Base-by-base conservation (phyloP, 768 basidiomycete genomes). In the Hypholoma fasciculare region DNA sequence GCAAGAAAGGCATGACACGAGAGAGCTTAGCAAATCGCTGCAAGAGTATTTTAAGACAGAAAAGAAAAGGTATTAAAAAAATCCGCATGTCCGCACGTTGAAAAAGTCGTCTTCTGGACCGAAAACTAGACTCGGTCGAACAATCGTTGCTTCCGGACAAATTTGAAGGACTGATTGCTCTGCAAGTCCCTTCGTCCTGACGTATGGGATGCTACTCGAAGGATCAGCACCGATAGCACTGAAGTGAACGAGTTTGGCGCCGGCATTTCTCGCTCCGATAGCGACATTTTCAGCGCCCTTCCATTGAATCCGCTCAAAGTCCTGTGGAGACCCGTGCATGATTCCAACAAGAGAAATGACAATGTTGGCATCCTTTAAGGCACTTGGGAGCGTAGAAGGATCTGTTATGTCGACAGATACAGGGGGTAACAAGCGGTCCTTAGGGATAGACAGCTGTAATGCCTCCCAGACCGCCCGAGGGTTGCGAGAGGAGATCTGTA, bases 91-190 rank as follows among this genome's bases (percentile, higher is more conserved):
- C 60, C 84, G 53, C 54, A 90, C 89, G 58, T 81, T 83, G 69
- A 92, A 92, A 72, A 92, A 88, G 16, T 83, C 81, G 63, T 91
- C 89, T 6, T 86, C 88, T 0, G 86, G 88, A 2, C 89, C 90
- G 69, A 91, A 92, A 2, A 92, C 79, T 27, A 92, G 72, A 59
- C 87, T 89, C 4, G 90, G 89, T 27, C 89, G 76, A 59, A 92
- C 74, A 48, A 92, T 78, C 1, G 86, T 89, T 7, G 85, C 81
- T 38, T 78, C 72, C 19, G 75, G 75, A 58, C 79, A 77, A 7
- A 74, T 68, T 1, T 69, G 62, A n/a, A 84, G 65, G 38, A 86
- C 78, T 1, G 82, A 78, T 49, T 72, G 64, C 69, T 92, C 89
- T 7, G 81, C 88, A 13, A 86, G 70, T 1, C 79, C 86, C 65